Percentiles rank a stretch among this genome's conserved stretches.
These are phyloP conservation scores for Eleusine indica DNA, from an alignment of 176 grass and related monocot species.

Conservation along the genomic window DNA sequence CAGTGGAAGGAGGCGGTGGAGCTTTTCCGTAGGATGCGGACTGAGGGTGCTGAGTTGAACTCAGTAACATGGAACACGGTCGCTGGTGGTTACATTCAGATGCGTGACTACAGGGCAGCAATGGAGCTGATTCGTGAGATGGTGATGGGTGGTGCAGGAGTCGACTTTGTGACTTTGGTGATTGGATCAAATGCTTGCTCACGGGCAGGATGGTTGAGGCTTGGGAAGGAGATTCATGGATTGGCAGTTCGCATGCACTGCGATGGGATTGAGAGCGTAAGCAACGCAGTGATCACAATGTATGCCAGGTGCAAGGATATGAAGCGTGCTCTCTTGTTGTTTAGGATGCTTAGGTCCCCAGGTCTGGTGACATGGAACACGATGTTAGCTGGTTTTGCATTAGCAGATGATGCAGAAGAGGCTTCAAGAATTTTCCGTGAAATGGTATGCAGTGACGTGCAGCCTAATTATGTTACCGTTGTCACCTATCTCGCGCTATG, in stretches of 20 bases:
- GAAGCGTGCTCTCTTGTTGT: conserved; percentile 47
- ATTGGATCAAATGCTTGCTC: conserved; percentile 67
- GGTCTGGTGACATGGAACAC: conserved; percentile 74
- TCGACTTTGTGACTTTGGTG: background rate
- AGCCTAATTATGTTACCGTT: too few species aligned
- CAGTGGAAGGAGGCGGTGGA: background rate
- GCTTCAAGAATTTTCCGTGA: conserved; percentile 43
- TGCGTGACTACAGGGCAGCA: conserved; percentile 41
- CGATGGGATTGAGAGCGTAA: conserved; percentile 39
- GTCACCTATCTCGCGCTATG: conserved; percentile 66
- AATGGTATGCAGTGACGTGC: too few species aligned
- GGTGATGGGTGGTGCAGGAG: conserved; percentile 18
- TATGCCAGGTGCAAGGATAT: conserved; percentile 35
- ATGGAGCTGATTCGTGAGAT: conserved; percentile 53
- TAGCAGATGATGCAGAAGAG: conserved; percentile 51
- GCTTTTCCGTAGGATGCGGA: conserved; percentile 46
- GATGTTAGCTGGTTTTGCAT: conserved; percentile 55
- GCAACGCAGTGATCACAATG: too few species aligned
- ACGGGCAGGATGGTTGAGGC: conserved; percentile 35
- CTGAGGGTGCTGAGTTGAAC: conserved; percentile 29
- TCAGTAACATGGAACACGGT: conserved; percentile 66
- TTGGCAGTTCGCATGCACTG: conserved; percentile 36
- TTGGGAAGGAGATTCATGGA: conserved; percentile 34
- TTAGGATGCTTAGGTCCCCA: conserved; percentile 25
- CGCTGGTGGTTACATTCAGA: background rate